Evolutionary conservation across 768 basidiomycete species (phyloP).

Genomic region (Pholiota conissans): DNA sequence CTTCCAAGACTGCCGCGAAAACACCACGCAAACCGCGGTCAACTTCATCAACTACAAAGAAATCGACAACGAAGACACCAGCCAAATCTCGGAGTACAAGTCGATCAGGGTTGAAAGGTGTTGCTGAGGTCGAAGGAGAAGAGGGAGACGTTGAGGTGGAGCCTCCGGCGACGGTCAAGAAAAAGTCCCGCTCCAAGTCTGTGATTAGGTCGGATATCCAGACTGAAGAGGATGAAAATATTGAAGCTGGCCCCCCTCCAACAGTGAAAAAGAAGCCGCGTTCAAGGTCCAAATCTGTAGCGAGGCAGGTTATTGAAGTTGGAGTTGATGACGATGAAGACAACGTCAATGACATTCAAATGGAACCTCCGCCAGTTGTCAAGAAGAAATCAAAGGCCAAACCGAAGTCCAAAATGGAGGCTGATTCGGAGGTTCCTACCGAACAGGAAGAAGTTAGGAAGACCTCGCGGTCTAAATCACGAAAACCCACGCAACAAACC

Average conservation of each 20-base stretch:
- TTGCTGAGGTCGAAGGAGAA: constrained; percentile 25
- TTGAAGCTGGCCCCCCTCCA: background rate
- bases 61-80: constrained; percentile 22
- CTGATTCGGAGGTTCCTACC: background rate
- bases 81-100: constrained; percentile 21
- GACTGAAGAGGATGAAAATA: background rate
- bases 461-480: constrained; percentile 20
- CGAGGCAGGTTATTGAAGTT: background rate
- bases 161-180: constrained; percentile 9
- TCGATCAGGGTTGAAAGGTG: constrained; percentile 23
- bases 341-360: background rate
- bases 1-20: constrained; percentile 16
- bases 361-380: background rate
- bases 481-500: constrained; percentile 18
- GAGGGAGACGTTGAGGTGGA: constrained; percentile 16
- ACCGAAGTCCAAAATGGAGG: background rate
- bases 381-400: background rate
- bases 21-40: constrained; percentile 23
- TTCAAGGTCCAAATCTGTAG: background rate
- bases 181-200: constrained; percentile 14
- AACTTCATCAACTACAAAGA: constrained; percentile 16
- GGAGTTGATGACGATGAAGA: background rate
- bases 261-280: constrained; percentile 2
- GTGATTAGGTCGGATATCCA: constrained; percentile 7
- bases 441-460: constrained; percentile 18